A percentile compares a stretch with the other conserved stretches of the same genome.
Evolutionary conservation across 805 yeast species (phyloP).

Genomic region (Ogataea pignaliae): DNA sequence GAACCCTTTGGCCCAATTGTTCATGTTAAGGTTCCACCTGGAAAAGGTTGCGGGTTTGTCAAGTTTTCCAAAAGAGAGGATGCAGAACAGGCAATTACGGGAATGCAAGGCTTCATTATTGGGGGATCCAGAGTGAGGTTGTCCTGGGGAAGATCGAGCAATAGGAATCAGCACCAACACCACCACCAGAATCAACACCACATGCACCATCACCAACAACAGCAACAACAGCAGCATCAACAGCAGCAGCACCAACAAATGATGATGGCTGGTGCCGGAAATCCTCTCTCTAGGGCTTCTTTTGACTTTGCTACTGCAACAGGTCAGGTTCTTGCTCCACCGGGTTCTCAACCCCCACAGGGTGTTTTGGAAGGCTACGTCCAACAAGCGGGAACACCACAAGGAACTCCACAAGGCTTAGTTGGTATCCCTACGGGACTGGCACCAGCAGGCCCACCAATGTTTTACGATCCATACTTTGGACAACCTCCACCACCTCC

Average conservation of each 20-base stretch:
- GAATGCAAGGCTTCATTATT: conserved; percentile 74
- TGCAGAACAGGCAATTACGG: conserved; percentile 73
- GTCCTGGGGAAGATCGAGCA: conserved; percentile 65
- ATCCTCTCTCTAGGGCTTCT: conserved; percentile 19
- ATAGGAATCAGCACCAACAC: conserved; percentile 15
- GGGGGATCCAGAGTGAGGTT: conserved; percentile 71
- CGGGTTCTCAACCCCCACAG: conserved; percentile 13
- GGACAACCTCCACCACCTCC: conserved; percentile 21
- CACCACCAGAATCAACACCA: conserved; percentile 10
- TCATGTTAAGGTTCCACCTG: conserved; percentile 71
- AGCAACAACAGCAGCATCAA: conserved; percentile 4
- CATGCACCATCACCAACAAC: conserved; percentile 12
- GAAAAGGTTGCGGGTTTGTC: conserved; percentile 78
- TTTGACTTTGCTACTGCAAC: conserved; percentile 19
- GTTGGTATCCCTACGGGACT: conserved; percentile 26
- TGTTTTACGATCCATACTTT: conserved; percentile 32
- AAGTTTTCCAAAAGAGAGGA: conserved; percentile 62
- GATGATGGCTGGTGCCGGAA: conserved; percentile 14
- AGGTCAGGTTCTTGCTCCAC: conserved; percentile 13
- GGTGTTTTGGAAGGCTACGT: conserved; percentile 13
- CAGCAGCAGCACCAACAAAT: conserved; percentile 15
- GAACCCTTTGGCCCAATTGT: conserved; percentile 69
- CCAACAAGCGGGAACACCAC: conserved; percentile 13
- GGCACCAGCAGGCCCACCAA: conserved; percentile 22
- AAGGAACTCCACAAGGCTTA: conserved; percentile 19